phyloP scores from a whole-genome alignment of 495 filamentous ascomycete species.

The Penicillium egyptiacum region DNA sequence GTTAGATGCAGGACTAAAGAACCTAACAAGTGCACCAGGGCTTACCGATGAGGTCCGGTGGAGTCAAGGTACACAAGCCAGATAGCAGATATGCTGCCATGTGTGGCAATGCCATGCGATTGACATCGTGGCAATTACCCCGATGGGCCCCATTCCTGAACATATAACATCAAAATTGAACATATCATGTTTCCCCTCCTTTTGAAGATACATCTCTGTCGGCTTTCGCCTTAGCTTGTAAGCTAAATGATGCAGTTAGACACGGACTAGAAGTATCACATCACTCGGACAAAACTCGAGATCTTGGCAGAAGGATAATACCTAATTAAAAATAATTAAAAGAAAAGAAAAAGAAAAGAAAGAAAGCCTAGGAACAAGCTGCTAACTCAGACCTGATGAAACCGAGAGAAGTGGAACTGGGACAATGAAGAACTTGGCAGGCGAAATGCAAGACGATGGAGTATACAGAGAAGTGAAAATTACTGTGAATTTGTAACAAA shows the following conservation, averaged over 20 bases:
- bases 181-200: not conserved
- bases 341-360: not conserved
- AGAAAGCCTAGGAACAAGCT: not conserved
- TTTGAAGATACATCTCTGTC: not conserved
- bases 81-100: slow-evolving; percentile 18
- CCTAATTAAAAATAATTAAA: not conserved
- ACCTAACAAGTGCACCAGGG: slow-evolving; percentile 17
- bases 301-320: slow-evolving; percentile 7
- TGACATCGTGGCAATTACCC: slow-evolving; percentile 18
- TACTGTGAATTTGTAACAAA: not conserved
- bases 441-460: no score
- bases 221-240: not conserved
- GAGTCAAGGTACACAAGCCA: slow-evolving; percentile 12
- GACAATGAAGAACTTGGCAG: no score
- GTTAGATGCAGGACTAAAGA: slow-evolving; percentile 11
- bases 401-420: not conserved
- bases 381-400: not conserved
- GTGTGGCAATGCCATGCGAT: slow-evolving; percentile 26
- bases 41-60: slow-evolving; percentile 18
- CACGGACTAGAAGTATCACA: slow-evolving; percentile 9
- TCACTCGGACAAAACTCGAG: slow-evolving; percentile 12
- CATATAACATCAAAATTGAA: not conserved
- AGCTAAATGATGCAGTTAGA: slow-evolving; percentile 9
- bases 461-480: not conserved
- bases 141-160: no score